These are phyloP conservation scores for Magnusiomyces fungicola DNA, from an alignment of 1,139 yeast genomes.

Conservation along the genomic window DNA sequence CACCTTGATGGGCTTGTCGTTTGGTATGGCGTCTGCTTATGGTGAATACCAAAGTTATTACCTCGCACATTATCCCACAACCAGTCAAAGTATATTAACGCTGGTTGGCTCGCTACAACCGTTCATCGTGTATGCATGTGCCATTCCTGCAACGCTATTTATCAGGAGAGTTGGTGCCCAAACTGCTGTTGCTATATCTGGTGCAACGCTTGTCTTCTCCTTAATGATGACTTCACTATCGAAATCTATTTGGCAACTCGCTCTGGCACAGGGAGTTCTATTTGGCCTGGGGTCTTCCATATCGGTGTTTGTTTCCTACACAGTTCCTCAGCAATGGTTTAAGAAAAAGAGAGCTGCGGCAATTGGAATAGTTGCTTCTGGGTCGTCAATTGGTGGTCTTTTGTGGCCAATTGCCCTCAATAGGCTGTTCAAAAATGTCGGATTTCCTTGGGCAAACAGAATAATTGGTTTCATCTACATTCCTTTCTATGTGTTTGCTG, in stretches of 20 bases:
- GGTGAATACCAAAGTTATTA: conserved; percentile 57
- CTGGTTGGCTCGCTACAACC: conserved; percentile 48
- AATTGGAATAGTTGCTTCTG: conserved; percentile 51
- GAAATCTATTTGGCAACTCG: conserved; percentile 44
- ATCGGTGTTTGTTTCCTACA: conserved; percentile 23
- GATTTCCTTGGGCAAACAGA: conserved; percentile 47
- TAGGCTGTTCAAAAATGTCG: conserved; percentile 35
- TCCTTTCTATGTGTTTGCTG: conserved; percentile 35
- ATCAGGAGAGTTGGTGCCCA: conserved; percentile 42
- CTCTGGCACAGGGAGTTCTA: conserved; percentile 46
- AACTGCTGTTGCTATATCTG: conserved; percentile 35
- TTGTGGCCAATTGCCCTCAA: conserved; percentile 42
- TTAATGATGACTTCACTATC: conserved; percentile 47
- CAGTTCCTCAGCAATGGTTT: conserved; percentile 42
- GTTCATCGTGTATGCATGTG: conserved; percentile 41
- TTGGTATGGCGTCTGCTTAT: conserved; percentile 47
- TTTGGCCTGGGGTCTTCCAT: conserved; percentile 43
- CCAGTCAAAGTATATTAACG: conserved; percentile 36
- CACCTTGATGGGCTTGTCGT: conserved; percentile 23
- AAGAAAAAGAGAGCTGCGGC: conserved; percentile 49
- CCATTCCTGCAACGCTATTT: conserved; percentile 43
- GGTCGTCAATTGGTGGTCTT: conserved; percentile 59
- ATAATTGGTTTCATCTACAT: conserved; percentile 39
- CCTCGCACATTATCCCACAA: conserved; percentile 40
- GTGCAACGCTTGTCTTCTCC: conserved; percentile 41